Evolutionary conservation across 106 monocot genomes (phyloP).

Genomic region (Posidonia australis): DNA sequence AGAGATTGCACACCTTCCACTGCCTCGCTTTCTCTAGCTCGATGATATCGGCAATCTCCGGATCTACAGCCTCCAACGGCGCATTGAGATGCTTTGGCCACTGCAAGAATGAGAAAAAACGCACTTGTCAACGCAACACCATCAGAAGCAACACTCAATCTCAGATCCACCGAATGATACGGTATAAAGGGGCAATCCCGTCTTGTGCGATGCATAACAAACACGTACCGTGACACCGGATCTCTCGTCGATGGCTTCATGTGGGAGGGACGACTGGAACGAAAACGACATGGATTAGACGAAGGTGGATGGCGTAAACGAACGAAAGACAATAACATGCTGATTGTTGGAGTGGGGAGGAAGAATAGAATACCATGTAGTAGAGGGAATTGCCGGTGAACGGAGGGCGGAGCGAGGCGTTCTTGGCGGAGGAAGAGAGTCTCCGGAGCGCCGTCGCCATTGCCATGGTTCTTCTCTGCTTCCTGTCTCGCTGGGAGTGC

Average conservation of each 20-base stretch:
- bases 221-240: conserved; percentile 35
- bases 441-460: conserved; percentile 67
- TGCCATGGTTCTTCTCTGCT: conserved; percentile 13
- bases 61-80: conserved; percentile 74
- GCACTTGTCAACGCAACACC: background rate
- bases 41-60: conserved; percentile 85
- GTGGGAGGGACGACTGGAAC: conserved; percentile 62
- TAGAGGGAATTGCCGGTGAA: conserved; percentile 32
- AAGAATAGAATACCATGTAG: conserved; percentile 32
- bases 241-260: conserved; percentile 39
- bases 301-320: background rate
- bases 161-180: too few species aligned
- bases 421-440: conserved; percentile 38
- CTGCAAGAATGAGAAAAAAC: conserved; percentile 22
- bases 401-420: conserved; percentile 6
- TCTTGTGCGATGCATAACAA: background rate
- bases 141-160: too few species aligned
- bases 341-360: background rate
- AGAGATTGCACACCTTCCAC: conserved; percentile 60
- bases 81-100: conserved; percentile 86
- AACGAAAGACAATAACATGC: background rate
- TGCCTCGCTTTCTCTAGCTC: conserved; percentile 91
- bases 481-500: background rate
- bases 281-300: background rate
- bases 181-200: too few species aligned